Conservation (phyloP, 2,329 filamentous ascomycete species). For the Microdochium nivale region DNA sequence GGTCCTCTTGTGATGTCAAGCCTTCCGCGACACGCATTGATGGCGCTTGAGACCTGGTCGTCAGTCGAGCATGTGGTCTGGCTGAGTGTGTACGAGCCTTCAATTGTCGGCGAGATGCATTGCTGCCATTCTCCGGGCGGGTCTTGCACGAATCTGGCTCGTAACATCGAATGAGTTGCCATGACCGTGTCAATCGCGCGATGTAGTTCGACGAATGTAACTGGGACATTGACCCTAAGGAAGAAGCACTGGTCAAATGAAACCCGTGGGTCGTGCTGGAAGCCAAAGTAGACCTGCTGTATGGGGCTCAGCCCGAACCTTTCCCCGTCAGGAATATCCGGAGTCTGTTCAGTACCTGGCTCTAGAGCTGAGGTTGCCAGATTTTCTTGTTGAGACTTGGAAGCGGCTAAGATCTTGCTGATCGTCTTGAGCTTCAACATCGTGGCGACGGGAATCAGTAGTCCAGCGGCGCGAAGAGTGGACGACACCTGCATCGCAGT, state of each 20-base stretch:
- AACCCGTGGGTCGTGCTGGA: neutral
- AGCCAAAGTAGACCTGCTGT: neutral
- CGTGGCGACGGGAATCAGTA: conserved; percentile 2
- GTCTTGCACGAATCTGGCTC: neutral
- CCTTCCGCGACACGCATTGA: neutral
- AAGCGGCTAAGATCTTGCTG: conserved; percentile 7
- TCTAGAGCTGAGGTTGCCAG: neutral
- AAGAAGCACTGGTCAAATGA: neutral
- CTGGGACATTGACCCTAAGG: neutral
- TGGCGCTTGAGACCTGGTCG: neutral
- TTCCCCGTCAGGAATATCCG: neutral
- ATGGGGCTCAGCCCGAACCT: neutral
- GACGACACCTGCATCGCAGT: conserved; percentile 10
- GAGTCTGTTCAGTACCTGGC: neutral
- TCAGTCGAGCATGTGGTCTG: neutral
- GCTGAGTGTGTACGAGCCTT: neutral
- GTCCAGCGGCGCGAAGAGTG: conserved; percentile 3
- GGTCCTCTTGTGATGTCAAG: neutral
- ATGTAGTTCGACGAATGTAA: neutral
- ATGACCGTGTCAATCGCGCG: neutral
- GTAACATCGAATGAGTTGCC: neutral
- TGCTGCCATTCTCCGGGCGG: neutral
- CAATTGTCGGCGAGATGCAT: neutral
- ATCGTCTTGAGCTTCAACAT: conserved; percentile 1
- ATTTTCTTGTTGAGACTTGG: neutral